These are phyloP conservation scores for Apophysomyces variabilis DNA, from an alignment of 371 early-diverging fungal genomes.

Conservation along the genomic window DNA sequence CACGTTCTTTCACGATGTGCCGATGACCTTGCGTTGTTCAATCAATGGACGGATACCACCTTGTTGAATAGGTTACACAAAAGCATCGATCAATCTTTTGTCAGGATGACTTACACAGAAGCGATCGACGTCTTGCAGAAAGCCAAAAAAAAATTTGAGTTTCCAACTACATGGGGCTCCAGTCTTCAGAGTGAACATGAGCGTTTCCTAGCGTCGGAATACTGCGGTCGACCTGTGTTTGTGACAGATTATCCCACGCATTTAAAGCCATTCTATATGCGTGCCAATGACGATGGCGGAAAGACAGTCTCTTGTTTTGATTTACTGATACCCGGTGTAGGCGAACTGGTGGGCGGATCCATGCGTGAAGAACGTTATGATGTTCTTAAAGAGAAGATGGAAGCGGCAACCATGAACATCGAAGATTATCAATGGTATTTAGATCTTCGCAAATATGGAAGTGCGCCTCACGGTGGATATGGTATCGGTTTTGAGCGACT, in stretches of 20 bases:
- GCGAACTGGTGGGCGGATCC: constrained; percentile 92
- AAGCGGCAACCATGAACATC: constrained; percentile 57
- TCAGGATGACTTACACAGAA: constrained; percentile 81
- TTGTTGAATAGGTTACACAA: constrained; percentile 42
- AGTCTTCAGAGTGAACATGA: constrained; percentile 90
- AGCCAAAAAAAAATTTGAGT: constrained; percentile 58
- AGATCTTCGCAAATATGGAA: constrained; percentile 83
- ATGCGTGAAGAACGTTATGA: constrained; percentile 79
- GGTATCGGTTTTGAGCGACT: constrained; percentile 93
- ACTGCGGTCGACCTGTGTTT: constrained; percentile 81
- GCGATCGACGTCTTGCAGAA: constrained; percentile 74
- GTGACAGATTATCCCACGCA: constrained; percentile 87
- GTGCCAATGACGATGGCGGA: constrained; percentile 57
- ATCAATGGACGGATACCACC: constrained; percentile 54
- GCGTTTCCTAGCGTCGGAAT: constrained; percentile 74
- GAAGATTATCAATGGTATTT: constrained; percentile 88
- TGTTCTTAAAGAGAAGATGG: constrained; percentile 60
- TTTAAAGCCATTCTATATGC: constrained; percentile 95
- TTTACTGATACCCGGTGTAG: constrained; percentile 86
- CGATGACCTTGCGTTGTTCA: constrained; percentile 64
- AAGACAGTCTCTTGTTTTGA: constrained; percentile 88
- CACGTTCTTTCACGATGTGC: constrained; percentile 52
- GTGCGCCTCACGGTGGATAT: constrained; percentile 91
- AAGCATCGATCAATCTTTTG: constrained; percentile 60
- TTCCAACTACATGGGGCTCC: constrained; percentile 78